Evolutionary conservation across 148 eudicot genomes (phyloP), one percentile per base, ranked within the genome.

Genomic region (Beta vulgaris): DNA sequence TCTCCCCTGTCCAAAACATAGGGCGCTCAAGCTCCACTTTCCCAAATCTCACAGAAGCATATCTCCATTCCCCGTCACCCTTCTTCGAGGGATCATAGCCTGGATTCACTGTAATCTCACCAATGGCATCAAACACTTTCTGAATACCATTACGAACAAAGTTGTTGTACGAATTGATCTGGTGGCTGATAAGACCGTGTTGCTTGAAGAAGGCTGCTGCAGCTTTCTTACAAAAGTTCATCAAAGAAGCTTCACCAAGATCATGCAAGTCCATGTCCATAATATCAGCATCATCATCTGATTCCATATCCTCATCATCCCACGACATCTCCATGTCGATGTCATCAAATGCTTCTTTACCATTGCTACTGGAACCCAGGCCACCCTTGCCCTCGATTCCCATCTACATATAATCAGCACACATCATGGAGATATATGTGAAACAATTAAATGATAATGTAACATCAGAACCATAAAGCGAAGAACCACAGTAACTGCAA

Each of bases 41-140:
- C 49, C 96, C 97, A 74, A 95, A 95, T 59, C 79, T 84, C 2
- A 95, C 78, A 0, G 87, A 77, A 2, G 91, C 98, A 64, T 82
- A 80, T 55, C 83, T 89, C 96, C 97, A 90, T 35, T 87, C 96
- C 59, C 80, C 84, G 8, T 87, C 97, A 39, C 92, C 93, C 60
- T 86, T 90, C 79, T 92, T 92, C 1, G 97, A 87, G 6, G 97
- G 93, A 79, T 95, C 97, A 73, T 83, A 92, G 0, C 96, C 96
- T 3, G 98, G 92, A 59, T 92, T 88, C 6, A 95, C 87, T 2
- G 15, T 67, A 4, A 95, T 79, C 83, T 90, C 97, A 1, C 89
- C 96, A 64, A 90, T 81, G 13, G 87, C 80, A 36, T 92, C 89
- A 69, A 92, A 86, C 0, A 90, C 85, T 37, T 79, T 78, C 82